Base-by-base conservation (phyloP, 176 grass and related monocot genomes). In the Carex littledalei region DNA sequence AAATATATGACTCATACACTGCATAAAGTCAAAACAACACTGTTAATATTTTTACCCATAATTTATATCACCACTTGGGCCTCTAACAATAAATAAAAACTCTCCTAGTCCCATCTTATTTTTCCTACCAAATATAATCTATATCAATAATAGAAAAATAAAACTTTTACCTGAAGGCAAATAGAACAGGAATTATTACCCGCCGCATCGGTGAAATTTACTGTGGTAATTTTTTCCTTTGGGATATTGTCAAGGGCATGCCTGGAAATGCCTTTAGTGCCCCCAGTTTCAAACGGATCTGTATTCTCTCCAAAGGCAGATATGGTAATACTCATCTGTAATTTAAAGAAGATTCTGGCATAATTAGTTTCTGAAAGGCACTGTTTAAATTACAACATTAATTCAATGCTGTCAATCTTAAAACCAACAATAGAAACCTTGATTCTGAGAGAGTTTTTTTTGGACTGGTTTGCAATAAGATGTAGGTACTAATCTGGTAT, bases 121-220 rank as follows among this genome's bases (percentile, higher is more conserved):
- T 12, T 2, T 65, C 24, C 63, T 18, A 8, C n/a, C n/a, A 22
- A 21, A 63, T 63, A 3, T 29, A 31, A 41, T 35, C 4, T 20
- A 60, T 47, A 45, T 72, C 37, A 72, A 21, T 45, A 43, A 14
- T 26, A 52, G 20, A 50, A 52, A 1, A 1, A 70, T 15, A 84
- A 68, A 82, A 71, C 22, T 87, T 85, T 78, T 84, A 97, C 94
- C 94, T 97, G 91, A 82, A 97, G 91, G 82, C 94, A 97, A 20
- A 97, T 90, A 55, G 94, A 89, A 49, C 88, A 92, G 78, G 55
- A 91, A 79, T 75, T 81, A 63, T 97, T 90, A 37, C 81, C 89
- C 50, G 87, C 84, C 34, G 67, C 78, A 41, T 89, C 81, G 54
- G 81, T 66, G 57, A 79, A 86, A 52, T 62, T 84, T 73, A 62